Percentiles rank a stretch among this genome's conserved stretches.
phyloP scores from a whole-genome alignment of 2,329 filamentous ascomycete genomes.

The Talaromyces sp. region DNA sequence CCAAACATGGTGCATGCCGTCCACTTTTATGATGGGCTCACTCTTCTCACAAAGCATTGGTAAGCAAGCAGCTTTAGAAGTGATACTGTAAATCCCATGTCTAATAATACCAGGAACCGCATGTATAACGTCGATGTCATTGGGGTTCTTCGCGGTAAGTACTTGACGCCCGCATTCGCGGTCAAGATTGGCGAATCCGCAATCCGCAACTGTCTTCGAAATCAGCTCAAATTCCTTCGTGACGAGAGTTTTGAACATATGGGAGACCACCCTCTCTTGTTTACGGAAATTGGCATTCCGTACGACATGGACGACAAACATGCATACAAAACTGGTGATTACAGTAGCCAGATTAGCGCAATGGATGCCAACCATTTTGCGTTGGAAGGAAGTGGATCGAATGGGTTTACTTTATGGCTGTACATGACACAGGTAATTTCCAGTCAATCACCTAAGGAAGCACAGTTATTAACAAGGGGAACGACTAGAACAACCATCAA shows the following conservation, averaged over 20 bases:
- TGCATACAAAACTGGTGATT: constrained; percentile 93
- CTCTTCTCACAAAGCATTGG: constrained; percentile 97
- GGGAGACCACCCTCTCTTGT: constrained; percentile 80
- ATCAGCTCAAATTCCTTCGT: constrained; percentile 76
- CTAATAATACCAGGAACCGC: constrained; percentile 57
- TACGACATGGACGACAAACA: constrained; percentile 98
- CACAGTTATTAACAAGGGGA: background rate
- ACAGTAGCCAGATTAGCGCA: constrained; percentile 83
- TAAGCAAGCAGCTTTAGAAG: constrained; percentile 15
- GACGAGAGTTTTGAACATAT: constrained; percentile 85
- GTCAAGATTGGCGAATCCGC: constrained; percentile 90
- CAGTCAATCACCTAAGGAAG: background rate
- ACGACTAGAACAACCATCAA: constrained; percentile 70
- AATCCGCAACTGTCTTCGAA: constrained; percentile 86
- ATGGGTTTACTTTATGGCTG: constrained; percentile 85
- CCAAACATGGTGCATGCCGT: constrained; percentile 85
- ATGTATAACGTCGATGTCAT: constrained; percentile 96
- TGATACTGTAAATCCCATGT: background rate
- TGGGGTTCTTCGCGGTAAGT: constrained; percentile 82
- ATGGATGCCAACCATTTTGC: constrained; percentile 96
- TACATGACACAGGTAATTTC: constrained; percentile 65
- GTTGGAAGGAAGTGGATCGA: constrained; percentile 74
- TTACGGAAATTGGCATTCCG: constrained; percentile 95
- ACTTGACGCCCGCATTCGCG: constrained; percentile 82
- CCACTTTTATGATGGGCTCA: constrained; percentile 96